Conservation (phyloP, 768 basidiomycete species). For the Russula sp. region DNA sequence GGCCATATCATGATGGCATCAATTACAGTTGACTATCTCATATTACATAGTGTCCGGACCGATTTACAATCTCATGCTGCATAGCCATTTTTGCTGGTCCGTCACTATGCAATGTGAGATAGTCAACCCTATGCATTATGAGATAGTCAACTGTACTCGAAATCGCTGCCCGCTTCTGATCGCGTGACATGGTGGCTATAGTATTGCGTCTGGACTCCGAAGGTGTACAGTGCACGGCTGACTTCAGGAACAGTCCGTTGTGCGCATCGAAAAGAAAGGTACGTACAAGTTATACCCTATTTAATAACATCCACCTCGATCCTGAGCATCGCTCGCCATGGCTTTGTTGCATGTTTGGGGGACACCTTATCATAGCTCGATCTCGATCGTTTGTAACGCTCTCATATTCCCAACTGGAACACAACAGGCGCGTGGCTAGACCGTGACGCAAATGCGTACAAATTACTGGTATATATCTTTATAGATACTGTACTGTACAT, state of each 20-base stretch:
- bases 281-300: slow-evolving; percentile 51
- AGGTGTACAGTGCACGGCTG: neutral
- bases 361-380: slow-evolving; percentile 39
- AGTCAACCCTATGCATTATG: too few relatives aligned
- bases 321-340: slow-evolving; percentile 84
- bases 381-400: slow-evolving; percentile 58
- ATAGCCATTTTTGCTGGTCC: too few relatives aligned
- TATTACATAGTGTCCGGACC: too few relatives aligned
- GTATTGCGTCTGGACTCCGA: slow-evolving; percentile 32
- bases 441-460: too few relatives aligned
- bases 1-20: slow-evolving; percentile 55
- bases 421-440: too few relatives aligned
- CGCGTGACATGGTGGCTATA: slow-evolving; percentile 48
- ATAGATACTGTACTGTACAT: too few relatives aligned
- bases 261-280: slow-evolving; percentile 43
- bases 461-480: too few relatives aligned
- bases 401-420: slow-evolving; percentile 46
- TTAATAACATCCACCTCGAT: slow-evolving; percentile 52
- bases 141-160: too few relatives aligned
- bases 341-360: slow-evolving; percentile 49
- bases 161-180: slow-evolving; percentile 34
- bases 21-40: too few relatives aligned
- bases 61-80: too few relatives aligned
- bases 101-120: too few relatives aligned
- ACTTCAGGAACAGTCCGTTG: slow-evolving; percentile 30